phyloP scores from a whole-genome alignment of 305 asterid species.

The Euphrasia arctica region DNA sequence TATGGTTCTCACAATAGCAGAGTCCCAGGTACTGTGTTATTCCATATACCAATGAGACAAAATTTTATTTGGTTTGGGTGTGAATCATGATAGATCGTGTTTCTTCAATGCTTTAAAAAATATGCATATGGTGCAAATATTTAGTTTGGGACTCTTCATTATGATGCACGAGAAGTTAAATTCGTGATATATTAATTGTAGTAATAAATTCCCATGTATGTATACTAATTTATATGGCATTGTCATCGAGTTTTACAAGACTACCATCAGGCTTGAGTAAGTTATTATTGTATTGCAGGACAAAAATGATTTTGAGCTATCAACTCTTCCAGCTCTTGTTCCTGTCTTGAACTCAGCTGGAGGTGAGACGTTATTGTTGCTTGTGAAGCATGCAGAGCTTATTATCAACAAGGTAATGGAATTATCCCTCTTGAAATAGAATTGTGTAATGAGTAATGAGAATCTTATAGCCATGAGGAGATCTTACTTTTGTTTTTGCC shows the following conservation, averaged over 20 bases:
- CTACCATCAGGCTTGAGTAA: constrained; percentile 21
- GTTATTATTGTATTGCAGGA: constrained; percentile 56
- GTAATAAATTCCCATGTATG: constrained; percentile 10
- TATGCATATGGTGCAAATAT: constrained; percentile 8
- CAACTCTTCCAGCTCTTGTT: constrained; percentile 97
- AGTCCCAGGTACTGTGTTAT: constrained; percentile 71
- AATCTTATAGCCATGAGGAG: constrained; percentile 27
- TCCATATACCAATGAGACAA: constrained; percentile 8
- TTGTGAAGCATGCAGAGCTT: constrained; percentile 93
- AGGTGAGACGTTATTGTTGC: constrained; percentile 91
- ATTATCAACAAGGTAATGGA: constrained; percentile 80
- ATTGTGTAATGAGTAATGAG: constrained; percentile 17
- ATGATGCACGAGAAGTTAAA: constrained; percentile 19
- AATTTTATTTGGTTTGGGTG: constrained; percentile 7
- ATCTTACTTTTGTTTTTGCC: constrained; percentile 24
- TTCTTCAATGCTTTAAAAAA: constrained; percentile 8
- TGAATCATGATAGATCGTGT: constrained; percentile 9
- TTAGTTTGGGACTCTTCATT: constrained; percentile 19
- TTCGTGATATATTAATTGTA: constrained; percentile 15
- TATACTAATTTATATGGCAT: constrained; percentile 5
- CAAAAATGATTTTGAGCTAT: constrained; percentile 87
- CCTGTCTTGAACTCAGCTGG: constrained; percentile 87
- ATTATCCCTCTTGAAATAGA: constrained; percentile 17
- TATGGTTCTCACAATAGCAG: constrained; percentile 98
- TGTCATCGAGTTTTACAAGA: constrained; percentile 15